Conservation (phyloP, 371 early-diverging fungal species). For the Apophysomyces ossiformis region DNA sequence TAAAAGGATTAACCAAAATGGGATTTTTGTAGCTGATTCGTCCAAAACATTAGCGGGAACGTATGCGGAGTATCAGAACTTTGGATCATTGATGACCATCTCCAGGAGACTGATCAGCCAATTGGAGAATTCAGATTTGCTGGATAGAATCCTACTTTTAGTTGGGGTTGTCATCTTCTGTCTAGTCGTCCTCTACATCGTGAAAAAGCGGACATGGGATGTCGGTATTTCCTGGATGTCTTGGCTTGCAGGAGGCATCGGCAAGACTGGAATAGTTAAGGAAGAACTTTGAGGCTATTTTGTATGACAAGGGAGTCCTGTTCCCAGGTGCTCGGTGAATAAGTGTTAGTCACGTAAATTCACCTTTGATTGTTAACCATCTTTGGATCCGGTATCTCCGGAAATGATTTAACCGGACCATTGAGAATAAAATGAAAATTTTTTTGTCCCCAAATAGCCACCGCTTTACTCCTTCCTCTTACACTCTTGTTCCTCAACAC, state of each 20-base stretch:
- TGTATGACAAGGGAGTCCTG: too few species aligned
- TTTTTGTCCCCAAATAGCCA: constrained; percentile 14
- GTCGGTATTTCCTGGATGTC: constrained; percentile 60
- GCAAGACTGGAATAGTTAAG: not conserved
- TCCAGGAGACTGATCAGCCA: constrained; percentile 70
- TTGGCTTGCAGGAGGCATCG: constrained; percentile 41
- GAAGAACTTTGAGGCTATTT: not conserved
- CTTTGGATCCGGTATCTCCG: constrained; percentile 1
- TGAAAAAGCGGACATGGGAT: constrained; percentile 73
- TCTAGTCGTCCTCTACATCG: constrained; percentile 65
- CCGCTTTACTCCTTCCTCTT: not conserved
- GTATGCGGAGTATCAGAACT: constrained; percentile 63
- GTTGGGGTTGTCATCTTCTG: constrained; percentile 69
- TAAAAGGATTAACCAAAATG: not conserved
- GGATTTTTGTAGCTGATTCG: constrained; percentile 58
- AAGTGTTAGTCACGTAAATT: not conserved
- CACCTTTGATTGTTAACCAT: not conserved
- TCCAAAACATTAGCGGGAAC: constrained; percentile 62
- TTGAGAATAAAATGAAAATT: constrained; percentile 8
- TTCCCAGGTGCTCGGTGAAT: too few species aligned
- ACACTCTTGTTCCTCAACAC: constrained; percentile 20
- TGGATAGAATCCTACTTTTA: constrained; percentile 67
- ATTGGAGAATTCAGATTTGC: constrained; percentile 75
- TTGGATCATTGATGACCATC: constrained; percentile 61
- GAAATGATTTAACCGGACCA: constrained; percentile 2